Evolutionary conservation across 2,329 filamentous ascomycete species (phyloP), one percentile per base, ranked within the genome.

Genomic region (Coniochaeta ligniaria): DNA sequence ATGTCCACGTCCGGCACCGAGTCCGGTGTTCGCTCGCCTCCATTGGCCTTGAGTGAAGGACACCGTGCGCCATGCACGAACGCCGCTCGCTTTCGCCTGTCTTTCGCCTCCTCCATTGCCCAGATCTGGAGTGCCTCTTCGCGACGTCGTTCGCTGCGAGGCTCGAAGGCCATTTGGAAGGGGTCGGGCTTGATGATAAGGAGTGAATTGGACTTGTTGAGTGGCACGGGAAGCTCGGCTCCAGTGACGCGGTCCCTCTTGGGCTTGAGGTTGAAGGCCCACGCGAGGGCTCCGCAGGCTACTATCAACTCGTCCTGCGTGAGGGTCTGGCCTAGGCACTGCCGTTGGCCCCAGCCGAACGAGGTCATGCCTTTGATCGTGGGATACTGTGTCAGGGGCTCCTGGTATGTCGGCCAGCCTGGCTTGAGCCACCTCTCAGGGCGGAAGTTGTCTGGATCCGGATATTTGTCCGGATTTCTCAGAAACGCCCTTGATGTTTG

Each of bases 151-250:
- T 72, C 72, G 58, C 75, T 81, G 57, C 81, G 71, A 5, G 80
- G 78, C 69, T 82, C 77, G 59, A 83, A 83, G 1, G 72, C 74
- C 79, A 84, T 82, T 68, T 81, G 71, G 66, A 81, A 84, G 0
- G 77, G 75, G 62, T 83, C 79, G 0, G 81, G 81, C 73, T 83
- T 83, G 71, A 83, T 77, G 65, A 84, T 83, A n/a, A 84, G 75
- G 14, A 83, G 72, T 5, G 79, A 82, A 66, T 83, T 83, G 45
- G 76, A 80, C 71, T 81, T 81, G 68, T 81, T 69, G 4, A 77
- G 63, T 0, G 77, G 75, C 0, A 80, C 76, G 5, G 77, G 75
- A 4, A 79, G 68, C 35, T 76, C 70, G 16, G 66, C 45, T 3
- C 75, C 75, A 1, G 78, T 77, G 1, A 63, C 60, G 0, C 76